Evolutionary conservation across 306 rosid species (phyloP).

Genomic region (Prunus fruticosa): DNA sequence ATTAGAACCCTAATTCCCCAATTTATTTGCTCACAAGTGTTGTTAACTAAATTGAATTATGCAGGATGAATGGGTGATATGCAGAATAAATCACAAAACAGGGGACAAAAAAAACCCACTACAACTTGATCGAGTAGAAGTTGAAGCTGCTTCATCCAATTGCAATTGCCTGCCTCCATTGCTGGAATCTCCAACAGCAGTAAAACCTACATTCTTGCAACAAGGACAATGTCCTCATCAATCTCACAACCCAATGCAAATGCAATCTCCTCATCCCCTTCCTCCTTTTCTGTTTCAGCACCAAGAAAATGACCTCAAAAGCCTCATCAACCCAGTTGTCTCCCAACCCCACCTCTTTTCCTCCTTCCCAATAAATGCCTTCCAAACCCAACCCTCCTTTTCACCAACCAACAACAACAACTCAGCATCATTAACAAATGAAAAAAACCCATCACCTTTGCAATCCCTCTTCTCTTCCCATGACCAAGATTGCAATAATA

Average conservation of each 20-base stretch:
- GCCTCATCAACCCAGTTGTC: no score
- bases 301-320: not conserved
- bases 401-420: not conserved
- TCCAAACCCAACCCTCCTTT: slow-evolving; percentile 24
- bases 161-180: slow-evolving; percentile 29
- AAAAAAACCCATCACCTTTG: not conserved
- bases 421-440: not conserved
- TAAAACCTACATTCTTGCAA: not conserved
- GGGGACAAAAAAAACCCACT: slow-evolving; percentile 48
- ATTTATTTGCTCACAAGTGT: no score
- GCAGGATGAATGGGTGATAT: slow-evolving; percentile 92
- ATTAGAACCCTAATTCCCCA: no score
- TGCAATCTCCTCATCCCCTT: not conserved
- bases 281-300: not conserved
- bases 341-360: not conserved
- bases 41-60: no score
- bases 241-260: slow-evolving; percentile 27
- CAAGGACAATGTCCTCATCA: slow-evolving; percentile 7
- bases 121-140: not conserved
- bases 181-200: slow-evolving; percentile 22
- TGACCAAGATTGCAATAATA: slow-evolving; percentile 17
- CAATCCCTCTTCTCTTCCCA: slow-evolving; percentile 36
- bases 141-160: not conserved
- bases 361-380: slow-evolving; percentile 1
- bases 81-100: slow-evolving; percentile 67